A percentile compares a stretch with the other conserved stretches of the same genome.
Evolutionary conservation across 2,329 filamentous ascomycete species (phyloP).

Genomic region (Metarhizium guizhouense): DNA sequence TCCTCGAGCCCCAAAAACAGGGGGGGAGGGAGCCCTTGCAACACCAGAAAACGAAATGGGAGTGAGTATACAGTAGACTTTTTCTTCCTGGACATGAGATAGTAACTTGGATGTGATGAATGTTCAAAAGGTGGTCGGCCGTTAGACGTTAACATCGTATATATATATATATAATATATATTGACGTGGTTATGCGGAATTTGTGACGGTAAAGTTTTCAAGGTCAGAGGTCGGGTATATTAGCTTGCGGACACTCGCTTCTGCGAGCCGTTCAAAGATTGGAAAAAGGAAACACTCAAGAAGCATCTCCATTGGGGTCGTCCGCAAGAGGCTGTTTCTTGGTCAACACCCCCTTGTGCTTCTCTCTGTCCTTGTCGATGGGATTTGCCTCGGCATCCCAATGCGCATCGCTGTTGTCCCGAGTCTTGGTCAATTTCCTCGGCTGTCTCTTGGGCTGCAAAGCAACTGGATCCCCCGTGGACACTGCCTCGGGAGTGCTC

Average conservation of each 20-base stretch:
- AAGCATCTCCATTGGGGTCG: background rate
- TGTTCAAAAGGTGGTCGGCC: background rate
- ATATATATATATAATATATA: background rate
- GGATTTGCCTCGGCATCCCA: slow-evolving; percentile 17
- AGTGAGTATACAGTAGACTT: background rate
- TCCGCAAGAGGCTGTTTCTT: slow-evolving; percentile 19
- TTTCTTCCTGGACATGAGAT: background rate
- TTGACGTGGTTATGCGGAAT: background rate
- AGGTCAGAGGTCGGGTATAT: background rate
- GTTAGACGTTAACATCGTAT: background rate
- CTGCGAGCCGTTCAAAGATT: background rate
- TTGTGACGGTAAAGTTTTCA: background rate
- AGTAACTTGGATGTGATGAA: background rate
- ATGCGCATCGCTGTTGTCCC: slow-evolving; percentile 25
- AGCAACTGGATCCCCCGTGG: slow-evolving; percentile 10
- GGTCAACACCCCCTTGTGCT: slow-evolving; percentile 24
- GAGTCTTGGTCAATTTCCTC: slow-evolving; percentile 33
- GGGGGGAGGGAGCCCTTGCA: background rate
- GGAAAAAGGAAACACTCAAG: background rate
- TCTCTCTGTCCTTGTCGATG: slow-evolving; percentile 3
- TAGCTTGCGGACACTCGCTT: background rate
- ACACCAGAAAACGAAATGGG: background rate
- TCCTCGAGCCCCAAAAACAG: background rate
- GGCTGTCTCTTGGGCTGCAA: slow-evolving; percentile 25
- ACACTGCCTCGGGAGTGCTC: slow-evolving; percentile 16